Evolutionary conservation across 306 rosid genomes (phyloP), one percentile per base, ranked within the genome.

Genomic region (Pyrus pyrifolia): DNA sequence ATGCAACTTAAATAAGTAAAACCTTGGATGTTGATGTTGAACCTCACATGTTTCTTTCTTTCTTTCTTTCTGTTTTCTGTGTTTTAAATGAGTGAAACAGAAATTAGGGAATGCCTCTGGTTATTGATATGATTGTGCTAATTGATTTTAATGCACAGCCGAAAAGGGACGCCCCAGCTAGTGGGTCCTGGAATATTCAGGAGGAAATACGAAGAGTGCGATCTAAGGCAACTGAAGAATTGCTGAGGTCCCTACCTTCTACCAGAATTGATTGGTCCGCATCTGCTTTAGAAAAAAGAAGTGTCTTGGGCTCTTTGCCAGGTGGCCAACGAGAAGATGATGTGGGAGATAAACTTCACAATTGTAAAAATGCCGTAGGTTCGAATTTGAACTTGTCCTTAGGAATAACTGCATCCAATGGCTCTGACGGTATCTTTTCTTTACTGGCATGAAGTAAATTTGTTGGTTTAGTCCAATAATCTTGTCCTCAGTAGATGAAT

Each of bases 191-290:
- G 99, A 96, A 96, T 80, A 96, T 96, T 82, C 91, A 91, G 81
- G 99, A 96, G 80, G 99, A 96, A 88, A 76, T 96, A 81, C 90
- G 95, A 78, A 93, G 89, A 77, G 97, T 96, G 65, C 89, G 99
- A 63, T 85, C 89, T 13, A 96, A 88, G 86, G 99, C 99, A 82
- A 87, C 99, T 14, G 97, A 96, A 82, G 96, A 96, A 81, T 85
- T 96, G 97, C 88, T 96, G 25, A 87, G 88, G 82, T 82, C 87
- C 68, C 81, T 81, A 75, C 92, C 97, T 66, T 95, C 99, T 75
- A 71, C 90, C 8, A 89, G 82, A 78, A 77, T 91, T 78, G 97
- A 93, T 79, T 88, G 88, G 92, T 86, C 91, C 75, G 65, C 86
- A 53, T 74, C 75, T 80, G 27, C 83, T 71, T 57, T 76, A 31